Base-by-base conservation (phyloP, 2,329 filamentous ascomycete species). In the Didymosphaeria variabile region DNA sequence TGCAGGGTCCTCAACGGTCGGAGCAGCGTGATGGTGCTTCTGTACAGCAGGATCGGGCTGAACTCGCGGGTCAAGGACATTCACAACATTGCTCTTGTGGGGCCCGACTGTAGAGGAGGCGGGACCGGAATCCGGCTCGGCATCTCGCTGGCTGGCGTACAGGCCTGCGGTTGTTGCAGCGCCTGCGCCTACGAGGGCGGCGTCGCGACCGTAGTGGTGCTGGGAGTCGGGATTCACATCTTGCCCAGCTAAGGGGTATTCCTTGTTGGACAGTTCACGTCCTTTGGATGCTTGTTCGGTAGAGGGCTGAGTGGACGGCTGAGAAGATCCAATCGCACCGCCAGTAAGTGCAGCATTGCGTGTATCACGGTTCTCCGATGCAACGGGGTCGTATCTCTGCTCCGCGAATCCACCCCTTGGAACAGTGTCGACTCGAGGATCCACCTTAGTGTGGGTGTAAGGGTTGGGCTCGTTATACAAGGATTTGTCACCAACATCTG, bases 41-140 rank as follows among this genome's bases (percentile, higher is more conserved):
- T 68, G 67, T 7, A 66, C 42, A 51, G 50, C 57, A 15, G 67
- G 67, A n/a, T 69, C 61, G 19, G 69, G 67, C 31, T 71, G 67
- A 17, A 68, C 67, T 29, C 65, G 53, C 29, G 79, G 78, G 42
- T 80, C 79, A 10, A 80, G 65, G 34, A 66, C 58, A 58, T 78
- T 78, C 1, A 70, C 75, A 13, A 66, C 66, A 40, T 74, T 72
- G 56, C 75, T 77, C 21, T 68, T 64, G 54, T 78, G 75, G 23
- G 74, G 73, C 8, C 75, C 75, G n/a, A 68, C 64, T 8, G 68
- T 72, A 10, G 45, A 63, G 5, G 69, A 66, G 29, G 70, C 66
- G 51, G 68, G 64, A 5, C 69, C 70, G 47, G 64, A 65, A 17
- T 71, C 59, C 12, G 60, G 45, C 54, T 67, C 65, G 19, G 69